Percentiles rank a stretch among this genome's conserved stretches.
These are phyloP conservation scores for Takakia lepidozioides DNA, from an alignment of 225 moss, liverwort and hornwort species.

Conservation along the genomic window DNA sequence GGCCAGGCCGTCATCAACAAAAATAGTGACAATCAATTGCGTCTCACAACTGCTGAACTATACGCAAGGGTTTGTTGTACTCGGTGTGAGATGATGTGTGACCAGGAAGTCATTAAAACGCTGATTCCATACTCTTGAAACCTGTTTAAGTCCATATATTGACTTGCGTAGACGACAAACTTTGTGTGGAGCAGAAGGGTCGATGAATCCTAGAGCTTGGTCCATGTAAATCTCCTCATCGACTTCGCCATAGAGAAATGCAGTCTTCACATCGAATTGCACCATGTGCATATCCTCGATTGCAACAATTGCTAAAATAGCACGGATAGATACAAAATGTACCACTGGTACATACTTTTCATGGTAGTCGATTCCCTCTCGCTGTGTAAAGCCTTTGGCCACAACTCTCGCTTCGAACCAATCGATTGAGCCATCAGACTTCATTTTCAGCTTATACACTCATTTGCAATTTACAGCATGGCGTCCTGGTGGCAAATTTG, in stretches of 20 bases:
- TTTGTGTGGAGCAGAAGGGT: not conserved
- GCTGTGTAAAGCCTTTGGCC: conserved; percentile 1
- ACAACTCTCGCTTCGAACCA: conserved; percentile 4
- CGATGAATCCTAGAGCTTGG: not conserved
- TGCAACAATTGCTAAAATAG: conserved; percentile 1
- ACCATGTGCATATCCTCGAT: conserved; percentile 1
- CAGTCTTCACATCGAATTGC: too few relatives aligned
- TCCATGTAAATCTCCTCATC: conserved; percentile 5
- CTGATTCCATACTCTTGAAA: too few relatives aligned
- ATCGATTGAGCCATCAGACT: not conserved
- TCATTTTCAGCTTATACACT: conserved; percentile 4
- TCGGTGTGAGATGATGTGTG: not conserved
- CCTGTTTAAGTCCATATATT: too few relatives aligned
- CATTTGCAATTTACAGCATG: conserved; percentile 3
- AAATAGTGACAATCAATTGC: not conserved
- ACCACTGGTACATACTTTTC: conserved; percentile 4
- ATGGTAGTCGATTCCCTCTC: conserved; percentile 2
- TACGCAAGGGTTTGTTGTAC: not conserved
- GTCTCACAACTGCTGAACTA: too few relatives aligned
- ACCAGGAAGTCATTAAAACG: too few relatives aligned
- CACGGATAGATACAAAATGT: not conserved
- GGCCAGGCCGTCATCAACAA: conserved; percentile 3
- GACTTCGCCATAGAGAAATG: not conserved
- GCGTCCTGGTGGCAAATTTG: conserved; percentile 1
- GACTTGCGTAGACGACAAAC: too few relatives aligned